Evolutionary conservation across 139 green algal species (phyloP).

Genomic region (Trebouxia sp.): DNA sequence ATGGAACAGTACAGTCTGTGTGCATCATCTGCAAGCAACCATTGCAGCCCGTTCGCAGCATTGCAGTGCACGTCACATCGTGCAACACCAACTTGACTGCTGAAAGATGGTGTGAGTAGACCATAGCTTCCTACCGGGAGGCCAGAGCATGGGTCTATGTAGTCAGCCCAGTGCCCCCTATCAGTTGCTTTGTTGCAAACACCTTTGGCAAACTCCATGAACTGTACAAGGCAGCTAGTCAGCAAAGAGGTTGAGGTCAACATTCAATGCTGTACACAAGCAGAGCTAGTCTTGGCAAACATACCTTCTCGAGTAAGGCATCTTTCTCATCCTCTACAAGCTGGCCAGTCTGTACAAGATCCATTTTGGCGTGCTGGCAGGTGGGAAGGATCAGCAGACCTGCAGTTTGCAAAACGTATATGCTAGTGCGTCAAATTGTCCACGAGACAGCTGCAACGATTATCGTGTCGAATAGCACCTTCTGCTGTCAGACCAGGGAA

Average conservation of each 20-base stretch:
- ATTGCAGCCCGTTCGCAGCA: too few species aligned
- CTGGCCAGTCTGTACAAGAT: conserved; percentile 83
- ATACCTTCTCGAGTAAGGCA: conserved; percentile 73
- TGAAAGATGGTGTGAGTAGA: background rate
- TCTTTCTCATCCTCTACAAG: conserved; percentile 88
- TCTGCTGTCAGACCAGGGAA: conserved; percentile 47
- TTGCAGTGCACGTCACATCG: too few species aligned
- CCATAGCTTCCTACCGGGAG: conserved; percentile 63
- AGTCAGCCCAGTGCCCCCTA: conserved; percentile 90
- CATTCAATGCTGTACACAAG: background rate
- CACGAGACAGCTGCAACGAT: conserved; percentile 26
- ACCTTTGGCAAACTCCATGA: conserved; percentile 81
- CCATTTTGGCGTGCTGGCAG: conserved; percentile 79
- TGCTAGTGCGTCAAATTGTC: too few species aligned
- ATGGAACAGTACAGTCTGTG: conserved; percentile 64
- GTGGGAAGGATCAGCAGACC: conserved; percentile 76
- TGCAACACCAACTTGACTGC: too few species aligned
- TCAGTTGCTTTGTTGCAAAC: conserved; percentile 67
- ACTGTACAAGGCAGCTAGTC: conserved; percentile 58
- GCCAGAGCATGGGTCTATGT: conserved; percentile 96
- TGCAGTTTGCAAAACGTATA: background rate
- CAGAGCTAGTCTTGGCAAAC: background rate
- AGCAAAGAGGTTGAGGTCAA: too few species aligned
- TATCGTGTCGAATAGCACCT: too few species aligned
- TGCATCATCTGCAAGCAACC: conserved; percentile 80